These are phyloP conservation scores for Botrytis medusae DNA, from an alignment of 2,329 filamentous ascomycete species.

Conservation along the genomic window DNA sequence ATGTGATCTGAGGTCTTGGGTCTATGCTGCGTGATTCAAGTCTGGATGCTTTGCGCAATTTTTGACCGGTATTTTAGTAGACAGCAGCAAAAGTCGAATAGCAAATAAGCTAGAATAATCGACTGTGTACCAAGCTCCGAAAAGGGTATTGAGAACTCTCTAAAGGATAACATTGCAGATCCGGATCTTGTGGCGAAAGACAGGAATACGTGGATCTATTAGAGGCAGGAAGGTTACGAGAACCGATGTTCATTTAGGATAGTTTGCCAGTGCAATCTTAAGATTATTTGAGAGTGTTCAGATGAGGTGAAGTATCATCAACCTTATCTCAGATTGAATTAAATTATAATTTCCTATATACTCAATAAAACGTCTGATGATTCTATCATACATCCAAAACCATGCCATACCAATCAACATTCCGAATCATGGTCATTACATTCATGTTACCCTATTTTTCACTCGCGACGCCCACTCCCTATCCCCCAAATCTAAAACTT, in stretches of 20 bases:
- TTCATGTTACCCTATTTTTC: background rate
- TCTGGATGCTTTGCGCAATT: background rate
- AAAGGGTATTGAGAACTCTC: too few species aligned
- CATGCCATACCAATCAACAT: background rate
- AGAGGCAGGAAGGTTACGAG: background rate
- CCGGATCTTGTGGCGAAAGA: background rate
- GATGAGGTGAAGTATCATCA: background rate
- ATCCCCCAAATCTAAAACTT: background rate
- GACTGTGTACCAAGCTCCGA: too few species aligned
- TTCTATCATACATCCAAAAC: background rate
- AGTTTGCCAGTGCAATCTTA: background rate
- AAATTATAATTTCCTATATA: background rate
- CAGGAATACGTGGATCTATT: background rate
- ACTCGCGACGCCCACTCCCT: background rate
- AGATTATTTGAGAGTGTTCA: background rate
- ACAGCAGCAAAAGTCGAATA: too few species aligned
- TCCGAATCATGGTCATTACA: background rate
- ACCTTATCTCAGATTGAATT: too few species aligned
- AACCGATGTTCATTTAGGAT: background rate
- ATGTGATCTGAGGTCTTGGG: fast-evolving
- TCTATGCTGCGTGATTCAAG: too few species aligned
- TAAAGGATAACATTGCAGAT: too few species aligned
- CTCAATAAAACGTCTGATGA: background rate
- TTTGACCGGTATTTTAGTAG: too few species aligned
- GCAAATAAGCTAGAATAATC: too few species aligned